Conservation (phyloP, 352 stramenopile genomes). For the Phytopythium mirpurense region DNA sequence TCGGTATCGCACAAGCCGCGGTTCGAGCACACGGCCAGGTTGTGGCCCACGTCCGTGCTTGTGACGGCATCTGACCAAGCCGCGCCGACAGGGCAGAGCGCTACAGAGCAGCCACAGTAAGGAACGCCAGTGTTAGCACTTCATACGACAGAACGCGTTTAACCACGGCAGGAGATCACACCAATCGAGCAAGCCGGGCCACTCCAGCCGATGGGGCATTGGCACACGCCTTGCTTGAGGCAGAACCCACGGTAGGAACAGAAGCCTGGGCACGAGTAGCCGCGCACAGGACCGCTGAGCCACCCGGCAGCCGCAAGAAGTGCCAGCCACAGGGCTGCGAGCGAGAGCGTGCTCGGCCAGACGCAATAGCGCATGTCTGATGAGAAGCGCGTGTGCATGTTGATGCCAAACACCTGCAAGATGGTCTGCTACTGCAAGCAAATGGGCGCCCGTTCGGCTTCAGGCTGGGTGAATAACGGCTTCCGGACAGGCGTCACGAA, state of each 20-base stretch:
- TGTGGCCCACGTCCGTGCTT: conserved; percentile 68
- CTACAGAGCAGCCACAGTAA: conserved; percentile 6
- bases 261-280: conserved; percentile 62
- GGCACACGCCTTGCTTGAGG: conserved; percentile 43
- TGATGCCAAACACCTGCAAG: background rate
- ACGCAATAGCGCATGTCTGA: background rate
- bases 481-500: no score
- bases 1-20: conserved; percentile 53
- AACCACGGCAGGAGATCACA: conserved; percentile 5
- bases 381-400: no score
- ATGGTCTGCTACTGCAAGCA: background rate
- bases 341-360: background rate
- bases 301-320: background rate
- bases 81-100: conserved; percentile 50
- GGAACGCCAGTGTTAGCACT: background rate
- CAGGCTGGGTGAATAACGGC: background rate
- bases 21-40: conserved; percentile 87
- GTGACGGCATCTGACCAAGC: conserved; percentile 74
- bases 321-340: background rate
- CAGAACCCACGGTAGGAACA: conserved; percentile 70
- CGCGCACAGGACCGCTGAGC: background rate
- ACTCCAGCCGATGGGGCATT: conserved; percentile 38
- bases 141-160: background rate
- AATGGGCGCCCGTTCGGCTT: background rate
- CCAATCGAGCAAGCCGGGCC: conserved; percentile 59